A percentile compares a stretch with the other conserved stretches of the same genome.
These are phyloP conservation scores for Persicaria tinctoria DNA, from an alignment of 148 eudicot genomes.

Conservation along the genomic window DNA sequence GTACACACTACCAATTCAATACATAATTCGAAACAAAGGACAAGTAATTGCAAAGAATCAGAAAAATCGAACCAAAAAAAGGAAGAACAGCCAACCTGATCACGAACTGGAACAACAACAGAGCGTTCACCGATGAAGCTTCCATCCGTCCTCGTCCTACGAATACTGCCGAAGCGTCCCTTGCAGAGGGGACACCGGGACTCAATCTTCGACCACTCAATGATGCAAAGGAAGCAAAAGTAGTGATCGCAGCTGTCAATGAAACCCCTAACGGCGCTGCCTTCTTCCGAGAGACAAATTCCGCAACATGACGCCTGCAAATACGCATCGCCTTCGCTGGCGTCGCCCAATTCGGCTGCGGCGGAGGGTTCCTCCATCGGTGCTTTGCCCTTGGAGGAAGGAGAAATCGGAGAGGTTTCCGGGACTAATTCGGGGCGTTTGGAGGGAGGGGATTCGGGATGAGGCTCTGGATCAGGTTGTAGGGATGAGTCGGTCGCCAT, in stretches of 20 bases:
- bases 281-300: constrained; percentile 43
- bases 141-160: constrained; percentile 49
- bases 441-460: constrained; percentile 34
- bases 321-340: constrained; percentile 15
- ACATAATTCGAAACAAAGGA: too few species aligned
- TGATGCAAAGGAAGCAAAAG: constrained; percentile 79
- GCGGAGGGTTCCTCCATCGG: constrained; percentile 16
- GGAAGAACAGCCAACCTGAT: constrained; percentile 42
- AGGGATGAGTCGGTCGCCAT: constrained; percentile 16
- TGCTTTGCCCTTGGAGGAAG: constrained; percentile 36
- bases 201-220: constrained; percentile 89
- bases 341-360: constrained; percentile 3
- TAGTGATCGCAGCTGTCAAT: constrained; percentile 76
- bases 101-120: constrained; percentile 59
- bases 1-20: neutral
- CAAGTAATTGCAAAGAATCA: too few species aligned
- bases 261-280: constrained; percentile 42
- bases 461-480: constrained; percentile 21
- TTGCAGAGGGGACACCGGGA: constrained; percentile 83
- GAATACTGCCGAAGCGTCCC: constrained; percentile 53
- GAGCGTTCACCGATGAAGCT: constrained; percentile 36
- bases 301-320: constrained; percentile 39
- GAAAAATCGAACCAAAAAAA: neutral
- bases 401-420: constrained; percentile 15
- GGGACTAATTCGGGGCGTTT: constrained; percentile 44